Evolutionary conservation across 345 rosid species (phyloP).

Genomic region (Syzygium aqueum): DNA sequence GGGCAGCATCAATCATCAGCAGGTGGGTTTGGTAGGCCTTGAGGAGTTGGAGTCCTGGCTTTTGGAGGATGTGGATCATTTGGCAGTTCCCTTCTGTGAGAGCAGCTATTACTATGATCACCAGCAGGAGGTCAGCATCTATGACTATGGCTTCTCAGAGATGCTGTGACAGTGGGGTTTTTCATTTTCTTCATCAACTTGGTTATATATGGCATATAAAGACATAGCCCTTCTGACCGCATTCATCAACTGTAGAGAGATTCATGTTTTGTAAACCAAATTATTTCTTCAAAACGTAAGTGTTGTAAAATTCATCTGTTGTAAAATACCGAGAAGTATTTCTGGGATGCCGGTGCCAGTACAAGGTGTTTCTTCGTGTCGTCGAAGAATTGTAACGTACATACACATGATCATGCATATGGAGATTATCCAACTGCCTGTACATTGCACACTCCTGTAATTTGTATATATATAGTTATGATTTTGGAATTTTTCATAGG

Average conservation of each 20-base stretch:
- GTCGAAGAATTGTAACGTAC: neutral
- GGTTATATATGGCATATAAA: neutral
- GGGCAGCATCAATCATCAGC: neutral
- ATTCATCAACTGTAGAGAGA: neutral
- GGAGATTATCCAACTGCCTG: neutral
- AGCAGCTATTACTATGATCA: neutral
- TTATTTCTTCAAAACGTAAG: neutral
- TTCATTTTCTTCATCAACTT: neutral
- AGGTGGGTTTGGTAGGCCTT: neutral
- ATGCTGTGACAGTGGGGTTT: neutral
- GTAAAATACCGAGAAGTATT: neutral
- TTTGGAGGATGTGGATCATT: conserved; percentile 9
- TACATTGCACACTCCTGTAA: too few relatives aligned
- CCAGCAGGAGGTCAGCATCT: conserved; percentile 12
- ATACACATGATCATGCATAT: accelerated
- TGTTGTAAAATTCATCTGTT: neutral
- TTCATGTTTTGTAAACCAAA: neutral
- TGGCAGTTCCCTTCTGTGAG: neutral
- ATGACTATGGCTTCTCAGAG: conserved; percentile 9
- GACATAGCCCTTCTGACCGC: neutral
- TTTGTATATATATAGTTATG: neutral
- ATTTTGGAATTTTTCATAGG: neutral
- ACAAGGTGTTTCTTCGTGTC: neutral
- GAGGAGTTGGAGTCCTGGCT: conserved; percentile 28
- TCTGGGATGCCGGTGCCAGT: neutral